These are phyloP conservation scores for Fraxinus quadrangulata DNA, from an alignment of 257 asterid genomes.

Conservation along the genomic window DNA sequence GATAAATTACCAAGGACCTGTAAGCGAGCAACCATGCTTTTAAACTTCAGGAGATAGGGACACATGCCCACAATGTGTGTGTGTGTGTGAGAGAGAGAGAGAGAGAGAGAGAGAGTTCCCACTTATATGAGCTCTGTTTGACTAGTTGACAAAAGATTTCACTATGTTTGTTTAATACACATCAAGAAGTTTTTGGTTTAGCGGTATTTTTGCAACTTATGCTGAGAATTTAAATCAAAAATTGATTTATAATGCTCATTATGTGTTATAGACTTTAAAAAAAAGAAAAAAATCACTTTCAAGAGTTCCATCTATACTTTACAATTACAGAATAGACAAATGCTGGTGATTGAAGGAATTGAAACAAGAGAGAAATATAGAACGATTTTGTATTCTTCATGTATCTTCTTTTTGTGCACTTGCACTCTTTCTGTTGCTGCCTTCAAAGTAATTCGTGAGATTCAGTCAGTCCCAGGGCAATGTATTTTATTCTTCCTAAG, in stretches of 20 bases:
- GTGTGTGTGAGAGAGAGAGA: too few relatives aligned
- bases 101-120: too few relatives aligned
- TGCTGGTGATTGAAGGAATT: background rate
- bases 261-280: background rate
- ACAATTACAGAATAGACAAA: background rate
- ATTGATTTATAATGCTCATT: background rate
- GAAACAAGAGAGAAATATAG: background rate
- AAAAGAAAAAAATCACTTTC: background rate
- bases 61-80: background rate
- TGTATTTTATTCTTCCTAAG: background rate
- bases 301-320: background rate
- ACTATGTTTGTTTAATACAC: background rate
- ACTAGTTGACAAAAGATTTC: background rate
- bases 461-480: background rate
- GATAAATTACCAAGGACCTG: background rate
- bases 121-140: background rate
- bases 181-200: background rate
- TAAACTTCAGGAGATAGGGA: background rate
- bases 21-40: too few relatives aligned
- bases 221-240: background rate
- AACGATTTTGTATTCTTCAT: background rate
- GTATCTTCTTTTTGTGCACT: background rate
- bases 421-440: background rate
- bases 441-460: background rate
- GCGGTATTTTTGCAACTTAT: background rate